Conservation (phyloP, 768 basidiomycete species). For the Tephrocybe rancida region DNA sequence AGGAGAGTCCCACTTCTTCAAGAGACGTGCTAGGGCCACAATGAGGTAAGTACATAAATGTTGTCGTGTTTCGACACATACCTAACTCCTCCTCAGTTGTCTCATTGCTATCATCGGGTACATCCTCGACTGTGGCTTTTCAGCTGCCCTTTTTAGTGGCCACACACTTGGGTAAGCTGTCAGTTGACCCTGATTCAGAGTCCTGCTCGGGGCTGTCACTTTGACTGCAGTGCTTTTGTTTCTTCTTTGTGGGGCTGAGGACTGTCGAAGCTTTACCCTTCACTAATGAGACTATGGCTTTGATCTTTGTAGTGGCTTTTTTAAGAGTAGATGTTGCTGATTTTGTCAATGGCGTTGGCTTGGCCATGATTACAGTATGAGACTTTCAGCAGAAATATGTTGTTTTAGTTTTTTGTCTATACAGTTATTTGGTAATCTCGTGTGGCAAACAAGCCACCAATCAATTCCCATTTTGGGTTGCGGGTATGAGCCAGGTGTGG, state of each 20-base stretch:
- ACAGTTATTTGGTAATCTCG: background rate
- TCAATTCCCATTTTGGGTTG: background rate
- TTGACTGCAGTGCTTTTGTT: background rate
- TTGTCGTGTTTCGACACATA: background rate
- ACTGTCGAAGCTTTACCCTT: background rate
- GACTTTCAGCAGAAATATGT: background rate
- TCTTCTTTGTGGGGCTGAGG: background rate
- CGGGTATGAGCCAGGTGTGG: background rate
- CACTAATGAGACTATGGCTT: background rate
- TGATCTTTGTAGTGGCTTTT: background rate
- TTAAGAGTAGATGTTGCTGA: background rate
- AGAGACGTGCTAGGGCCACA: background rate
- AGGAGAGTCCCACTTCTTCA: slow-evolving; percentile 31
- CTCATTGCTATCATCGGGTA: background rate
- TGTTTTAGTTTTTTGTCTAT: background rate
- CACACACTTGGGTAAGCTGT: background rate
- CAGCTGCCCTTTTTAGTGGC: no score
- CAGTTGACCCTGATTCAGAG: background rate
- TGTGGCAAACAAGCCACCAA: background rate
- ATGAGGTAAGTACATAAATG: background rate
- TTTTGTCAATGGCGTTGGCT: background rate
- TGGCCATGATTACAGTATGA: background rate
- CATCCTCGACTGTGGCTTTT: background rate
- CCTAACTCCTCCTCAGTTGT: background rate
- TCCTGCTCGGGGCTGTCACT: background rate